Conservation (phyloP, 2,329 filamentous ascomycete species). For the Septoria petroselini region DNA sequence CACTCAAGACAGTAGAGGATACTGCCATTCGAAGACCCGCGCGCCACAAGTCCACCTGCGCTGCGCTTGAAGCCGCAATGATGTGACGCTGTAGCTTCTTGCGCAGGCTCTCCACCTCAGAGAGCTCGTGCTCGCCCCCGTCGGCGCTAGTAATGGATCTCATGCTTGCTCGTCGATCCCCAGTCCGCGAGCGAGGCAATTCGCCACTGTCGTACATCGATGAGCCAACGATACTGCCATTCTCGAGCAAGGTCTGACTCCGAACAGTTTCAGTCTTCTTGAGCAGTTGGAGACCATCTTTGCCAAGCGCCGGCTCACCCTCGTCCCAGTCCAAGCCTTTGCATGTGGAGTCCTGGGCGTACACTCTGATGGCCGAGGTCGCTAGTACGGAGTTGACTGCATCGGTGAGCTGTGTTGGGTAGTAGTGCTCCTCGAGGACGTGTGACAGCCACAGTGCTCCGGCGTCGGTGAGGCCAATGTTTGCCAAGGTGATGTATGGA, state of each 20-base stretch:
- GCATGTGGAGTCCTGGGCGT: slow-evolving; percentile 31
- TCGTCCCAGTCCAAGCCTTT: slow-evolving; percentile 39
- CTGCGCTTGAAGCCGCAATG: slow-evolving; percentile 36
- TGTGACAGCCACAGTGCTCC: slow-evolving; percentile 44
- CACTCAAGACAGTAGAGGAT: slow-evolving; percentile 34
- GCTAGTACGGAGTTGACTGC: slow-evolving; percentile 38
- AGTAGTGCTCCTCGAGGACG: slow-evolving; percentile 41
- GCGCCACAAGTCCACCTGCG: slow-evolving; percentile 41
- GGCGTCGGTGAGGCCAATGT: slow-evolving; percentile 39
- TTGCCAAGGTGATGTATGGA: slow-evolving; percentile 41
- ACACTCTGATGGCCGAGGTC: slow-evolving; percentile 33
- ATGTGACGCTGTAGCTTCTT: slow-evolving; percentile 42
- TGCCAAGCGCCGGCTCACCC: slow-evolving; percentile 31
- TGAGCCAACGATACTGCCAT: slow-evolving; percentile 9
- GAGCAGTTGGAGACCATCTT: slow-evolving; percentile 38
- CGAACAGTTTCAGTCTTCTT: slow-evolving; percentile 35
- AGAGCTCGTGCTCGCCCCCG: slow-evolving; percentile 29
- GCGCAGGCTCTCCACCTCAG: slow-evolving; percentile 39
- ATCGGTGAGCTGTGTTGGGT: slow-evolving; percentile 38
- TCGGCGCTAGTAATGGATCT: slow-evolving; percentile 30
- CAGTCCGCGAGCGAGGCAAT: slow-evolving; percentile 17
- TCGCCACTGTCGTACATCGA: slow-evolving; percentile 4
- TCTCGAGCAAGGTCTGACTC: slow-evolving; percentile 24
- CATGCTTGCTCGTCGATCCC: slow-evolving; percentile 29
- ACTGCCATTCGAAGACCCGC: slow-evolving; percentile 37